Evolutionary conservation across 202 grass and related monocot species (phyloP).

Genomic region (Carex sylvatica): DNA sequence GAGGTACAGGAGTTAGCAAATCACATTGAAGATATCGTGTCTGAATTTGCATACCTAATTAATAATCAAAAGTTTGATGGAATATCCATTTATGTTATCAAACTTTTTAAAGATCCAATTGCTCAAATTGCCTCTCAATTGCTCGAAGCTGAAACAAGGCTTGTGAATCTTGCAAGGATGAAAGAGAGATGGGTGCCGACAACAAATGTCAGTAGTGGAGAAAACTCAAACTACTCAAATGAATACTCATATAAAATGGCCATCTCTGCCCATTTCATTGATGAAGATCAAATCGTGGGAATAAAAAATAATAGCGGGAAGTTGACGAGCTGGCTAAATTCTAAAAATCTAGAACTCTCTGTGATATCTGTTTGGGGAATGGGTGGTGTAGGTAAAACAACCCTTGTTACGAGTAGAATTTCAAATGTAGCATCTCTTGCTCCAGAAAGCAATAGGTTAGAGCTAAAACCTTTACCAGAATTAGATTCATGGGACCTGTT

Average conservation of each 20-base stretch:
- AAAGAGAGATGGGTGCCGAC: too few species aligned
- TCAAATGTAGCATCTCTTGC: slow-evolving; percentile 19
- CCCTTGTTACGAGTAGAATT: slow-evolving; percentile 39
- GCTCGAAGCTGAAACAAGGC: too few species aligned
- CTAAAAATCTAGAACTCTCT: background rate
- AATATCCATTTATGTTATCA: too few species aligned
- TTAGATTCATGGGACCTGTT: slow-evolving; percentile 7
- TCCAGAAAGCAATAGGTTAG: background rate
- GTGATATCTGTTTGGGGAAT: slow-evolving; percentile 36
- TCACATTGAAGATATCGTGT: too few species aligned
- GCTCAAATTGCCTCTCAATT: too few species aligned
- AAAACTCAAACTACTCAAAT: background rate
- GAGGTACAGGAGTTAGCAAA: too few species aligned
- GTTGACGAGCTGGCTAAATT: slow-evolving; percentile 20
- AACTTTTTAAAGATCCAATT: too few species aligned
- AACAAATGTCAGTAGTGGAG: too few species aligned
- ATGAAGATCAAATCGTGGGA: slow-evolving; percentile 35
- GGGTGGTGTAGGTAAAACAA: slow-evolving; percentile 42
- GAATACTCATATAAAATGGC: background rate
- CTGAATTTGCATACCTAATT: too few species aligned
- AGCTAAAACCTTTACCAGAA: slow-evolving; percentile 20
- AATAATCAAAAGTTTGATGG: too few species aligned
- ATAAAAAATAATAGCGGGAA: background rate
- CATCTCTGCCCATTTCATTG: slow-evolving; percentile 26
- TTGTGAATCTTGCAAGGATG: too few species aligned